These are phyloP conservation scores for Xeromyces bisporus DNA, from an alignment of 495 filamentous ascomycete genomes.

Conservation along the genomic window DNA sequence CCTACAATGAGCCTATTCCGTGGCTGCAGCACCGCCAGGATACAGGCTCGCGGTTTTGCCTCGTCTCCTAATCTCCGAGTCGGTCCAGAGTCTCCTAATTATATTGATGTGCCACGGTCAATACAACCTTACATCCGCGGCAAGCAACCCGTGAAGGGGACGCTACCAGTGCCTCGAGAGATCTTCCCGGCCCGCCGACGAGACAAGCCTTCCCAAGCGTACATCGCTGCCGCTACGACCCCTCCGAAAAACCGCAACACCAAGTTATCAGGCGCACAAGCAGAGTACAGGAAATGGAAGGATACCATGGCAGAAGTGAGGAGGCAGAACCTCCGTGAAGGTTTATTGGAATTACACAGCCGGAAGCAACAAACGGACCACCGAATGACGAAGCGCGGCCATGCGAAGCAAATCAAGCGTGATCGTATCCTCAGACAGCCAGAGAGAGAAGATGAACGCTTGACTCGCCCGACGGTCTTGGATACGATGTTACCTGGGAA, in stretches of 20 bases:
- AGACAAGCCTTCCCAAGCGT: constrained; percentile 37
- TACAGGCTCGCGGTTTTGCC: constrained; percentile 30
- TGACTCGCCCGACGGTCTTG: constrained; percentile 38
- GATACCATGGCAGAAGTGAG: constrained; percentile 39
- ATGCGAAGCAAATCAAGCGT: constrained; percentile 22
- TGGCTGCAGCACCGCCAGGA: constrained; percentile 23
- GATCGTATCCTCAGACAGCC: constrained; percentile 30
- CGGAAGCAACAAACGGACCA: constrained; percentile 34
- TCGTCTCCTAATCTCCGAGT: constrained; percentile 22
- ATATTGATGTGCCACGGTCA: constrained; percentile 47
- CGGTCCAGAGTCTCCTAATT: constrained; percentile 54
- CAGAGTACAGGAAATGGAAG: constrained; percentile 45
- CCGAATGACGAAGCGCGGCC: constrained; percentile 17
- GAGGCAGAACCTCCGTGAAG: constrained; percentile 45
- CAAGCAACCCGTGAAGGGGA: constrained; percentile 44
- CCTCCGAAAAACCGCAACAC: constrained; percentile 16
- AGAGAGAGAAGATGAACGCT: constrained; percentile 40
- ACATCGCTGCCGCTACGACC: constrained; percentile 27
- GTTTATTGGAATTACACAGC: constrained; percentile 37
- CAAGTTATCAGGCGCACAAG: constrained; percentile 19
- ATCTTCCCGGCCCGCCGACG: constrained; percentile 36
- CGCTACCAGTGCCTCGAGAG: constrained; percentile 50
- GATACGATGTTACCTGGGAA: constrained; percentile 24
- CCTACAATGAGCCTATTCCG: constrained; percentile 25
- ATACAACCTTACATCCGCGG: constrained; percentile 29